Base-by-base conservation (phyloP, 2,329 filamentous ascomycete species). In the Stagonosporopsis vannaccii region DNA sequence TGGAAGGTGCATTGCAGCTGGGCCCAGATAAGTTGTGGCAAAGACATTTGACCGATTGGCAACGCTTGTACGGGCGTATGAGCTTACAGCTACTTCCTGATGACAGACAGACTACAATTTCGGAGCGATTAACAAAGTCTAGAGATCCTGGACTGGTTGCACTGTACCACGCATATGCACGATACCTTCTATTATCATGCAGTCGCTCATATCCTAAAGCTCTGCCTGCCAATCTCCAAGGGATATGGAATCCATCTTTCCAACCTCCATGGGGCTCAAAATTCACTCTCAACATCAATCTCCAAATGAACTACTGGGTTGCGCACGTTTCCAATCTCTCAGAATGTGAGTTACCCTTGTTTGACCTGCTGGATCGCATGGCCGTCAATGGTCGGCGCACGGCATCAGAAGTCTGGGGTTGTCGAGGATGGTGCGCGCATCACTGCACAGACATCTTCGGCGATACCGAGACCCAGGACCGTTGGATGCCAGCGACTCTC, bases 281-380 rank as follows among this genome's bases (percentile, higher is more conserved):
- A 57, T 82, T 78, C 52, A 83, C 81, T 0, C 80, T 83, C 60
- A 82, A 83, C 58, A 81, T 83, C 65, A 84, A 83, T 37, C 69
- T 77, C 0, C 76, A 84, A 63, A 84, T 84, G 82, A 83, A 83
- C 59, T 84, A 84, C 61, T 84, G 81, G 81, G 75, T 58, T 4
- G 65, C 63, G 1, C 56, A 67, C 9, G 56, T 57, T 1, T 61
- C 62, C 2, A 65, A 69, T 39, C 57, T 72, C 0, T 54, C 71
- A 0, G 78, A 79, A 40, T 77, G 73, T 2, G 75, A 80, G 17
- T 49, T 70, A 1, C 79, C 81, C 0, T 51, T 84, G 0, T 78
- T 82, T 30, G 69, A 76, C 20, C 63, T 79, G 2, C 67, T 81
- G 3, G 74, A 80, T 17, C 69, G 71, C 3, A 70, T 77, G 59